phyloP scores from a whole-genome alignment of 2,329 filamentous ascomycete species.

The Cytospora piceae region DNA sequence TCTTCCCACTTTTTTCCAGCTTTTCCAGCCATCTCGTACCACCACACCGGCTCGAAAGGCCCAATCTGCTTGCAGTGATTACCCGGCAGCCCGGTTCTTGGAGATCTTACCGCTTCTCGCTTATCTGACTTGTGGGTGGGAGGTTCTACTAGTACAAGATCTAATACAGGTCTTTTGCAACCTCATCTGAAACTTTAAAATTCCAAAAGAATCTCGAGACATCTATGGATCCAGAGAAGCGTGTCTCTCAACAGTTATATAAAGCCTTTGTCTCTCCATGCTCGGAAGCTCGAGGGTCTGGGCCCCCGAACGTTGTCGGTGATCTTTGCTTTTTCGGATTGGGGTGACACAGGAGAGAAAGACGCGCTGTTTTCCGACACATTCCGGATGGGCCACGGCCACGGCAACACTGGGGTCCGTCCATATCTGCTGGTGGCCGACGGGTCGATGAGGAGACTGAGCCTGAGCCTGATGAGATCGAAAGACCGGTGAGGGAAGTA shows the following conservation, averaged over 20 bases:
- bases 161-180: slow-evolving; percentile 20
- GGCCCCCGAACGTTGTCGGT: slow-evolving; percentile 27
- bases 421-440: not conserved
- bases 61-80: slow-evolving; percentile 5
- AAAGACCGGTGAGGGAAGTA: not conserved
- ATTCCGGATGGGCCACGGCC: slow-evolving; percentile 11
- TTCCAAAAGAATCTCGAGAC: slow-evolving; percentile 4
- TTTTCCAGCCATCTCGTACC: slow-evolving; percentile 14
- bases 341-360: slow-evolving; percentile 21
- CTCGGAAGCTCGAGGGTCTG: slow-evolving; percentile 14
- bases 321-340: slow-evolving; percentile 15
- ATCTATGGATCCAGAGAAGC: not conserved
- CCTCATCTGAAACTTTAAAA: slow-evolving; percentile 11
- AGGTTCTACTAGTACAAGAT: slow-evolving; percentile 20
- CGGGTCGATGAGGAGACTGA: not conserved
- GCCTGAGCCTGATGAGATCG: not conserved
- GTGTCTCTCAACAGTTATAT: not conserved
- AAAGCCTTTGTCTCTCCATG: slow-evolving; percentile 21
- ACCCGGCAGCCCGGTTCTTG: slow-evolving; percentile 21
- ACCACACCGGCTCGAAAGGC: slow-evolving; percentile 13
- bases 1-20: slow-evolving; percentile 2
- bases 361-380: slow-evolving; percentile 26
- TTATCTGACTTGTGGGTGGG: slow-evolving; percentile 21
- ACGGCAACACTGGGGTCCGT: not conserved
- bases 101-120: slow-evolving; percentile 14